Evolutionary conservation across 23 red algal species (phyloP).

Genomic region (Gracilariopsis chorda): DNA sequence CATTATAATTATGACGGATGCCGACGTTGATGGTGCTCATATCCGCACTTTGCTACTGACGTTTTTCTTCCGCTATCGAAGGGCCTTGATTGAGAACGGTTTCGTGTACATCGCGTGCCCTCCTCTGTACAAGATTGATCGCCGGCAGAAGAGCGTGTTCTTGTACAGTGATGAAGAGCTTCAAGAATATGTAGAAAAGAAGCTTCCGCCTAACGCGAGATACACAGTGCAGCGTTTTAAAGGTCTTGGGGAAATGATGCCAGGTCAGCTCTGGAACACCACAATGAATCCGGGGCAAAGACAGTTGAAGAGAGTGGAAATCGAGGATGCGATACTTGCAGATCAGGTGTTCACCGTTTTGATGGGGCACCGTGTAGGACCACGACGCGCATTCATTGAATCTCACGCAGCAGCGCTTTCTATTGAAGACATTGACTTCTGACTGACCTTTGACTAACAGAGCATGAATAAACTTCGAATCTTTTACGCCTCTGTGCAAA

Average conservation of each 20-base stretch:
- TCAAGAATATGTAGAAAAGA: conserved; percentile 26
- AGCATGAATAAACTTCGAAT: no score
- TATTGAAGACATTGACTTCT: conserved; percentile 93
- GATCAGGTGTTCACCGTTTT: conserved; percentile 91
- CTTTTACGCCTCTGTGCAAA: no score
- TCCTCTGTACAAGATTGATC: conserved; percentile 95
- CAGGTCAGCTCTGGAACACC: conserved; percentile 89
- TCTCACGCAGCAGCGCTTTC: conserved; percentile 79
- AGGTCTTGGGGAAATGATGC: conserved; percentile 99
- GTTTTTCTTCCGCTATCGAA: conserved; percentile 99
- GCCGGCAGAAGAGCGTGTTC: conserved; percentile 49
- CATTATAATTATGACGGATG: conserved; percentile 99
- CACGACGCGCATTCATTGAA: conserved; percentile 90
- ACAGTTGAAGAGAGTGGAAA: conserved; percentile 78
- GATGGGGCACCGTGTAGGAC: conserved; percentile 92
- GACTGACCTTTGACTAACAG: conserved; percentile 87
- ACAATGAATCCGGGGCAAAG: conserved; percentile 90
- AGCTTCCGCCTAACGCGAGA: conserved; percentile 44
- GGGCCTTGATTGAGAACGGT: conserved; percentile 83
- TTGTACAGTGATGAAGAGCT: conserved; percentile 76
- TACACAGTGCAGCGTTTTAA: conserved; percentile 91
- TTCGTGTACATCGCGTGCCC: conserved; percentile 95
- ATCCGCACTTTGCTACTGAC: conserved; percentile 97
- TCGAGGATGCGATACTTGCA: conserved; percentile 90
- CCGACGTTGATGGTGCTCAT: conserved; percentile 98